These are phyloP conservation scores for Diaporthe aspalathi DNA, from an alignment of 2,329 filamentous ascomycete genomes.

Conservation along the genomic window DNA sequence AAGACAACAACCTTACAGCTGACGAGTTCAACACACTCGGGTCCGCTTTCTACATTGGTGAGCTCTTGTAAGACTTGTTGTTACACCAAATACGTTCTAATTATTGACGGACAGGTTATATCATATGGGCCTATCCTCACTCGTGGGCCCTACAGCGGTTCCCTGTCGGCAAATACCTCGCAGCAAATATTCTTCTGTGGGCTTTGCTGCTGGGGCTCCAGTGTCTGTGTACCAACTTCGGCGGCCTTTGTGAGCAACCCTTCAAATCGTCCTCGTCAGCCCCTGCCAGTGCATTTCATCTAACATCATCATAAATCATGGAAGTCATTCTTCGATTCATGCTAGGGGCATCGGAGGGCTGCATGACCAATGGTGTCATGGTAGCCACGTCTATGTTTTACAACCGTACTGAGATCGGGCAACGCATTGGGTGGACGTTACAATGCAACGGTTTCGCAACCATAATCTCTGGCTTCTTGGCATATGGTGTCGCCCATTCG, in stretches of 20 bases:
- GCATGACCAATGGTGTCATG: constrained; percentile 23
- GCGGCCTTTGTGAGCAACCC: not conserved
- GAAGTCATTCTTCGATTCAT: constrained; percentile 4
- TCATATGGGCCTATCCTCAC: not conserved
- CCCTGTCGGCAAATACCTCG: constrained; percentile 4
- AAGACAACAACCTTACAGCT: not conserved
- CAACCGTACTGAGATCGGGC: constrained; percentile 19
- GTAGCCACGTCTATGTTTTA: constrained; percentile 21
- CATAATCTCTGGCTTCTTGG: constrained; percentile 2
- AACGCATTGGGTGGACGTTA: constrained; percentile 10
- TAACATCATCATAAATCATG: not conserved
- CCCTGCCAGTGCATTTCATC: not conserved
- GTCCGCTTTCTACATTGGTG: constrained; percentile 8
- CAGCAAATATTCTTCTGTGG: constrained; percentile 10
- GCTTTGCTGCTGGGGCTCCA: not conserved
- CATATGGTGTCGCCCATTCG: constrained; percentile 8
- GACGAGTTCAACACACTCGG: constrained; percentile 8
- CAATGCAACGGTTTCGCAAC: constrained; percentile 2
- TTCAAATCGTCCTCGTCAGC: no score
- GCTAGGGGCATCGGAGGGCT: constrained; percentile 7
- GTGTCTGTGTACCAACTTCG: constrained; percentile 11
- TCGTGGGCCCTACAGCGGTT: constrained; percentile 1
- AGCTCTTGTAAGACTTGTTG: not conserved
- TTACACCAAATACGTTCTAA: not conserved
- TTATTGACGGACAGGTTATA: not conserved